Percentiles rank a stretch among this genome's conserved stretches.
phyloP scores from a whole-genome alignment of 805 yeast genomes.

The Pichia californica region DNA sequence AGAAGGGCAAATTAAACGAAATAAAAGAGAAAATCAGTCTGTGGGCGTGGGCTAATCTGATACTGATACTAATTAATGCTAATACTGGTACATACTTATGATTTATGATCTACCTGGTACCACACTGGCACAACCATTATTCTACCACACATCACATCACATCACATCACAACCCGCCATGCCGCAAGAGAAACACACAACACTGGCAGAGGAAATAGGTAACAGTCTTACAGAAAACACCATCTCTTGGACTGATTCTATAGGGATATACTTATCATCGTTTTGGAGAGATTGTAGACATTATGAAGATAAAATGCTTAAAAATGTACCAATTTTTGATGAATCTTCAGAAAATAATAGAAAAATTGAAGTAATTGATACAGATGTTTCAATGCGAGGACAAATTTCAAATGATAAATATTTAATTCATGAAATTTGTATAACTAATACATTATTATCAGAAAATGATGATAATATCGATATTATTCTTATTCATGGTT shows the following conservation, averaged over 20 bases:
- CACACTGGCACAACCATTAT: too few relatives aligned
- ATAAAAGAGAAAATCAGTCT: too few relatives aligned
- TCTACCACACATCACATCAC: too few relatives aligned
- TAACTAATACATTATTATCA: constrained; percentile 23
- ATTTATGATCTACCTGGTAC: too few relatives aligned
- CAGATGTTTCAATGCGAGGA: constrained; percentile 38
- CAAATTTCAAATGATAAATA: too few relatives aligned
- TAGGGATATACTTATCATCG: constrained; percentile 21
- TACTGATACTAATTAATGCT: too few relatives aligned
- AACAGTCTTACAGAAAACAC: not conserved
- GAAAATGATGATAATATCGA: not conserved
- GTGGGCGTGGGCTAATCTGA: too few relatives aligned
- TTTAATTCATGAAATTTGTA: constrained; percentile 65
- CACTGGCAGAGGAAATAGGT: constrained; percentile 4
- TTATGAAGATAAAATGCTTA: constrained; percentile 40
- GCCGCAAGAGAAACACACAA: not conserved
- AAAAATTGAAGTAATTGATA: constrained; percentile 36
- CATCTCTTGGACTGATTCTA: constrained; percentile 16
- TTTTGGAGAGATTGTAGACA: constrained; percentile 17
- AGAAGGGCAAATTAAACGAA: too few relatives aligned
- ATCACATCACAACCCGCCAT: too few relatives aligned
- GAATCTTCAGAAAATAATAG: constrained; percentile 29
- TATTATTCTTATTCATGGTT: constrained; percentile 81
- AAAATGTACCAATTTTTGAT: constrained; percentile 51
- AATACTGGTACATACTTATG: too few relatives aligned